A percentile compares a stretch with the other conserved stretches of the same genome.
phyloP scores from a whole-genome alignment of 208 protist genomes.

The Leishmania arabica region DNA sequence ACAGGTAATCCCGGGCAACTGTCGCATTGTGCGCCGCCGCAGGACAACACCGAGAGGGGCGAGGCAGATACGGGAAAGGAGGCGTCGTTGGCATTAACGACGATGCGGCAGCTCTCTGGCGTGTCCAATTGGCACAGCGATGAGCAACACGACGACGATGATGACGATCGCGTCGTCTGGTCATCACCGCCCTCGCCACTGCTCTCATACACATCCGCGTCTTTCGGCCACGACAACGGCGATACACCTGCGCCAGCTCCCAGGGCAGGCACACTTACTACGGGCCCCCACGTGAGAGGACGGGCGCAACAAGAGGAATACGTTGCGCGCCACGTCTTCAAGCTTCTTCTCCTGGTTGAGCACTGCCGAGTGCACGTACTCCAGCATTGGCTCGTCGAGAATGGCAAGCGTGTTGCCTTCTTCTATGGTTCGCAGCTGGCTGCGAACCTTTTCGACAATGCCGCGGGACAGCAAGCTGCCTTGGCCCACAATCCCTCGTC shows the following conservation, averaged over 20 bases:
- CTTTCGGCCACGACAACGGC: not conserved
- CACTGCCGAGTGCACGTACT: conserved; percentile 24
- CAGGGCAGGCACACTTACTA: not conserved
- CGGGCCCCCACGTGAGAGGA: not conserved
- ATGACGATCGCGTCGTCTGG: conserved; percentile 30
- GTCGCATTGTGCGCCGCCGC: not conserved
- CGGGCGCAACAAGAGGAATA: conserved; percentile 27
- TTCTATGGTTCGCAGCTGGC: conserved; percentile 29
- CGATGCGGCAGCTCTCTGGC: not conserved
- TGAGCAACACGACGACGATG: conserved; percentile 13
- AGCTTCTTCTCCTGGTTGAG: conserved; percentile 33
- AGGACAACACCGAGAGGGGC: not conserved
- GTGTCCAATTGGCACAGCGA: not conserved
- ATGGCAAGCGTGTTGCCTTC: conserved; percentile 16
- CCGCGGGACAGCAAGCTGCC: not conserved
- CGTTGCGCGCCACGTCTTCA: conserved; percentile 26
- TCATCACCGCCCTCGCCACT: conserved; percentile 30
- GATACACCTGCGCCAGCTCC: not conserved
- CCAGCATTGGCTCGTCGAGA: conserved; percentile 27
- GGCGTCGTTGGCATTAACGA: not conserved
- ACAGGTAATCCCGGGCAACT: too few relatives aligned
- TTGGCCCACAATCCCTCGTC: not conserved
- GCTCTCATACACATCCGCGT: conserved; percentile 6
- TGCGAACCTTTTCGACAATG: conserved; percentile 20
- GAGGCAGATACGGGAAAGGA: not conserved